Base-by-base conservation (phyloP, 2,329 filamentous ascomycete species). In the Nemania serpens region DNA sequence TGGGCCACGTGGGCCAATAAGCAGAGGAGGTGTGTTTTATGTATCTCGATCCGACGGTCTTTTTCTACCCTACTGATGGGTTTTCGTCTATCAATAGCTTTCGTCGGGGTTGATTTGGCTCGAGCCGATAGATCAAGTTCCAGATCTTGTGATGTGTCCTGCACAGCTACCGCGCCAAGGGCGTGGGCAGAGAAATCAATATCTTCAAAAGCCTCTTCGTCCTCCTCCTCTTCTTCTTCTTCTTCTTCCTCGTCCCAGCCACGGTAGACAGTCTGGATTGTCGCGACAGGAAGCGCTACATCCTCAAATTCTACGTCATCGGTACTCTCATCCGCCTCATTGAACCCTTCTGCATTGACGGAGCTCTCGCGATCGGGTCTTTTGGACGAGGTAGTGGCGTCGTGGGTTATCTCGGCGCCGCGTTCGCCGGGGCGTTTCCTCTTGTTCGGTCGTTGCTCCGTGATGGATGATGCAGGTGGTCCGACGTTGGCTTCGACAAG, bases 21-120 rank as follows among this genome's bases (percentile, higher is more conserved):
- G 72, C 91, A 96, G 13, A 97, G 78, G 0, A 98, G 66, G 76
- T 99, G 93, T 63, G 88, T 81, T 75, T 94, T 96, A 75, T 99
- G 95, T n/a, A 93, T 82, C 53, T 91, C 84, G 33, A 95, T 74
- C 18, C 93, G 86, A 13, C 74, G 77, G 45, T 76, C 75, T 63
- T 78, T 83, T 67, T 88, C 85, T 18, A 80, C 80, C 63, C 79
- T 83, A 22, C 75, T 84, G 3, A 86, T 75, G 2, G 82, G 79
- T 68, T 82, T 87, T 52, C 81, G 79, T 48, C 81, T 77, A 22
- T 81, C 77, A 0, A 63, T 69, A 1, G 63, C 72, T 50, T 74
- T 76, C 45, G 65, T 42, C 50, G 72, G 56, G 20, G 73, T 67
- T 43, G 68, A 67, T 2, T 75, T 73, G 2, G 74, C 68, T 65